Evolutionary conservation across 2,329 filamentous ascomycete species (phyloP), one percentile per base, ranked within the genome.

Genomic region (Venturia oleaginea): DNA sequence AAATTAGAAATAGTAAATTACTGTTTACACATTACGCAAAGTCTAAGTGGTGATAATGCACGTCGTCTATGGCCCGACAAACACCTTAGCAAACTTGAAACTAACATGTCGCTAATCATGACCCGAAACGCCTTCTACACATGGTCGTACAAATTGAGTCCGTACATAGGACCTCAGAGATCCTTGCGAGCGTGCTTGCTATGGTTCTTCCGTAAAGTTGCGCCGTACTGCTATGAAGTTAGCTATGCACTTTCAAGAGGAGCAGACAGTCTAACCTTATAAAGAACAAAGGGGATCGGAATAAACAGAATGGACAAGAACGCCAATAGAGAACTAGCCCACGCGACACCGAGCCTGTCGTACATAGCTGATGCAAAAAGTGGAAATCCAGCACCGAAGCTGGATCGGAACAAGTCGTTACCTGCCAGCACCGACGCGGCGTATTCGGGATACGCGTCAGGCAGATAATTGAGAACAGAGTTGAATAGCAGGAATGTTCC

Each of bases 401-500:
- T 72, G 66, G 86, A 87, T 30, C 85, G 74, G 1, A 82, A 75
- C 15, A 88, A 74, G 1, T 81, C 80, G 66, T 86, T 87, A 1
- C 86, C 85, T 7, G 82, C 84, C 60, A 83, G 75, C 0, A 84
- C 84, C 65, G 81, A 85, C 0, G 85, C 85, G 0, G 84, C 80
- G 15, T 82, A 80, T 15, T 77, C 75, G 62, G 88, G 87, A 75
- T 92, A 92, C 24, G 88, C 87, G 64, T 82, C 79, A 37, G 80
- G 78, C 17, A 81, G 74, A 73, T 91, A 89, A 68, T 90, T 88
- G 76, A 84, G 70, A 30, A 78, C 69, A 68, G 80, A 71, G 79
- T 80, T 76, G 78, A 84, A 77, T 66, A 81, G 74, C 43, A 79
- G 75, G 70, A 82, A 66, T 65, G 77, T 79, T 0, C 78, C 78